Evolutionary conservation across 768 basidiomycete species (phyloP).

Genomic region (Lactifluus volemus): DNA sequence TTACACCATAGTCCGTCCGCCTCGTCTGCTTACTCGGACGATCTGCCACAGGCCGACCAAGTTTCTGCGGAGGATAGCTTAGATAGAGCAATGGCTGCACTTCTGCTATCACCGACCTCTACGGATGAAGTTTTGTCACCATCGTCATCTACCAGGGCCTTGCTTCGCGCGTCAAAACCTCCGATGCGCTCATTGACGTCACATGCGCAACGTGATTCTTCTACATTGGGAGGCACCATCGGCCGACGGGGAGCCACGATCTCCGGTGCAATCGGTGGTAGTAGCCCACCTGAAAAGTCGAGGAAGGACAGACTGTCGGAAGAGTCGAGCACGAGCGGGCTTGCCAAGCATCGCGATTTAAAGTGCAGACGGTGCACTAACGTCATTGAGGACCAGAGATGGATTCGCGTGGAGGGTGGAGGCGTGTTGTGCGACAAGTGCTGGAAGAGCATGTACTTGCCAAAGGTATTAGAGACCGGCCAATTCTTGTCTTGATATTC

Average conservation of each 20-base stretch:
- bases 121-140: constrained; percentile 29
- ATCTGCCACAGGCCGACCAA: not conserved
- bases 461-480: constrained; percentile 43
- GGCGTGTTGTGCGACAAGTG: constrained; percentile 77
- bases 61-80: constrained; percentile 19
- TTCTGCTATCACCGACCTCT: constrained; percentile 26
- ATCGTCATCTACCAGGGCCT: constrained; percentile 27
- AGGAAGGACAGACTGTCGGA: constrained; percentile 24
- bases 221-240: constrained; percentile 22
- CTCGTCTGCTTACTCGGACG: constrained; percentile 24
- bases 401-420: constrained; percentile 67
- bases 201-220: constrained; percentile 30
- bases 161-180: constrained; percentile 36
- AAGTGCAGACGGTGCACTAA: constrained; percentile 61
- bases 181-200: constrained; percentile 49
- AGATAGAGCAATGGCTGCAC: constrained; percentile 43
- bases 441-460: constrained; percentile 96
- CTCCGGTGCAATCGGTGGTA: constrained; percentile 25
- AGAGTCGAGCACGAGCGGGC: constrained; percentile 9
- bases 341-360: constrained; percentile 1
- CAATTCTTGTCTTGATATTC: not conserved
- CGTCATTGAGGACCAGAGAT: constrained; percentile 69
- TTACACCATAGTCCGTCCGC: constrained; percentile 23
- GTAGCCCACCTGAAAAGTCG: constrained; percentile 11
- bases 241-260: constrained; percentile 23